Conservation (phyloP, 345 rosid genomes). For the Eucalyptus coolabah region DNA sequence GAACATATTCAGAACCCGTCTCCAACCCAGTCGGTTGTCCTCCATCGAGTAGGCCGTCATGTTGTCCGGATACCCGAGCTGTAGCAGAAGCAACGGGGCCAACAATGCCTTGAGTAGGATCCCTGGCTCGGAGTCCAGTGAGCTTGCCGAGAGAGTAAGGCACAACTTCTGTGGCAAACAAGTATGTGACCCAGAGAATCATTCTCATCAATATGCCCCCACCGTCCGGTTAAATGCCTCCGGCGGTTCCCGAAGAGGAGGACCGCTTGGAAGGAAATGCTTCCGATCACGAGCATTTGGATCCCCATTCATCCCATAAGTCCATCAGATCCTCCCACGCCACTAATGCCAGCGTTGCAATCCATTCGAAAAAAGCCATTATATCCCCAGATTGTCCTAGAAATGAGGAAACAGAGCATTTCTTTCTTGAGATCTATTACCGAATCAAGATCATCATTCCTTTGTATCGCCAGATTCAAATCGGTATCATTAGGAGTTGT, state of each 20-base stretch:
- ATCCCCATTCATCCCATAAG: not conserved
- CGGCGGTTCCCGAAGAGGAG: not conserved
- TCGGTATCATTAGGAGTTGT: not conserved
- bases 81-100: not conserved
- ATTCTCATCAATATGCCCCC: not conserved
- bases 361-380: not conserved
- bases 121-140: not conserved
- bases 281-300: not conserved
- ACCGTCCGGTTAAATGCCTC: not conserved
- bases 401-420: not conserved
- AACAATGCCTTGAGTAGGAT: not conserved
- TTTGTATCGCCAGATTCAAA: not conserved
- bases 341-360: not conserved
- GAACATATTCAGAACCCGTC: not conserved
- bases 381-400: not conserved
- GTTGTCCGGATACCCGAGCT: not conserved
- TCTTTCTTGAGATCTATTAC: not conserved
- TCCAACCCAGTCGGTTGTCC: not conserved
- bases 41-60: not conserved
- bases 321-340: not conserved
- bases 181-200: not conserved
- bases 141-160: not conserved
- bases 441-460: not conserved
- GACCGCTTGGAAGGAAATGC: not conserved
- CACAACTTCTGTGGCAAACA: not conserved